These are phyloP conservation scores for Catharanthus roseus DNA, from an alignment of 257 asterid genomes.

Conservation along the genomic window DNA sequence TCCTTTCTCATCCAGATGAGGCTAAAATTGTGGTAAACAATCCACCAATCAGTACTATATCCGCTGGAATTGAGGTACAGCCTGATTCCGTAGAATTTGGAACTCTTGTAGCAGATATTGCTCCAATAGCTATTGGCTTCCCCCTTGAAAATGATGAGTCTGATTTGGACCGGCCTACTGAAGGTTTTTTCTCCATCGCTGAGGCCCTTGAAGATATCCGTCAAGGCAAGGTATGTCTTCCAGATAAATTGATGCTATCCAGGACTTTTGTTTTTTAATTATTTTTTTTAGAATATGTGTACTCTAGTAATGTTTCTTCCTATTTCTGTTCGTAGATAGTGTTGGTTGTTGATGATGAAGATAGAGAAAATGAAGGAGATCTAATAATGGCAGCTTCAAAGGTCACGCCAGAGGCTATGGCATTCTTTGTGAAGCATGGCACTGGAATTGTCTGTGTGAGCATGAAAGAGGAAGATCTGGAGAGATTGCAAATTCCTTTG, in stretches of 20 bases:
- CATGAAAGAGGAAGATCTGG: constrained; percentile 86
- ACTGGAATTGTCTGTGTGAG: constrained; percentile 99
- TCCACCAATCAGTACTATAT: constrained; percentile 35
- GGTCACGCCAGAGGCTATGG: constrained; percentile 96
- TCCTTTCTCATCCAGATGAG: constrained; percentile 28
- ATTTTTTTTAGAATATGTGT: not conserved
- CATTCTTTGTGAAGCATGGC: constrained; percentile 93
- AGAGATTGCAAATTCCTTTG: constrained; percentile 77
- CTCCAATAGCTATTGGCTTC: constrained; percentile 50
- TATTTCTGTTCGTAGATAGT: constrained; percentile 59
- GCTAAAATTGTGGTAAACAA: constrained; percentile 23
- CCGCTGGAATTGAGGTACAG: constrained; percentile 52
- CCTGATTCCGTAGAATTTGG: constrained; percentile 54
- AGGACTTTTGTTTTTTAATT: no score
- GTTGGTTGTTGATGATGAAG: constrained; percentile 94
- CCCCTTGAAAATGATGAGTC: constrained; percentile 52
- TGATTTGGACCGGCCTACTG: constrained; percentile 65
- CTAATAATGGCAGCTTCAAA: constrained; percentile 90
- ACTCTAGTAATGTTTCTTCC: constrained; percentile 4
- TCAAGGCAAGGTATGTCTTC: constrained; percentile 64
- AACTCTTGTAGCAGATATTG: constrained; percentile 62
- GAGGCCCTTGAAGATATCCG: constrained; percentile 91
- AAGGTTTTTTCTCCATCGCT: constrained; percentile 68
- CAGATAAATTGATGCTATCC: constrained; percentile 9
- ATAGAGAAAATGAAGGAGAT: constrained; percentile 98